Base-by-base conservation (phyloP, 2,329 filamentous ascomycete species). In the Hypoxylon sp. region DNA sequence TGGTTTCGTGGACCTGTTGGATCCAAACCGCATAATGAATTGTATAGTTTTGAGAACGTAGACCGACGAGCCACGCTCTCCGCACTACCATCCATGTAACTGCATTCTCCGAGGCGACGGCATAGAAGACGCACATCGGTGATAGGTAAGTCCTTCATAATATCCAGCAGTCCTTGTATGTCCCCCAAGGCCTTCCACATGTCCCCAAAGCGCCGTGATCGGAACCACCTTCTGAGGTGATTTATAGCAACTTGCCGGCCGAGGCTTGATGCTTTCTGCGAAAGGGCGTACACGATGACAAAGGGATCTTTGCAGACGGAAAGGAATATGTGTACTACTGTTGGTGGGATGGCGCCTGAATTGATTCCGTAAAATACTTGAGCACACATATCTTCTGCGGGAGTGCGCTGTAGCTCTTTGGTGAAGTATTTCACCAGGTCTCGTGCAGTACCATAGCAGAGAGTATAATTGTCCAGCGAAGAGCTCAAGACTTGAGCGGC, bases 291-390 rank as follows among this genome's bases (percentile, higher is more conserved):
- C 12, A 45, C 45, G 20, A 62, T 35, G 12, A 48, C 43, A n/a
- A 15, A 6, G 5, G 50, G 34, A 9, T 57, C 26, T 9, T 50
- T 54, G 42, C 49, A 61, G 16, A 55, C 44, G 13, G 35, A 21
- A 12, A 63, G 51, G 40, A 57, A 63, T 21, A 58, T 36, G 9
- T 60, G 44, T 26, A 52, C 34, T 17, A 59, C 38, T 7, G 27
- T 53, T 2, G 60, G 34, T 9, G 57, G 35, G 6, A 60, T 9
- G 12, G 57, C 16, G 3, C 49, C 56, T 7, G 47, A 42, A 7
- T 29, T 35, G 21, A 61, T 45, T n/a, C n/a, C n/a, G n/a, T n/a
- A n/a, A n/a, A n/a, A n/a, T n/a, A n/a, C n/a, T n/a, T n/a, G n/a
- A n/a, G n/a, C n/a, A 19, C 17, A 5, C 5, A 9, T 21, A 12